A percentile compares a stretch with the other conserved stretches of the same genome.
phyloP scores from a whole-genome alignment of 2,329 filamentous ascomycete species.

The Penicillium verrucosum region DNA sequence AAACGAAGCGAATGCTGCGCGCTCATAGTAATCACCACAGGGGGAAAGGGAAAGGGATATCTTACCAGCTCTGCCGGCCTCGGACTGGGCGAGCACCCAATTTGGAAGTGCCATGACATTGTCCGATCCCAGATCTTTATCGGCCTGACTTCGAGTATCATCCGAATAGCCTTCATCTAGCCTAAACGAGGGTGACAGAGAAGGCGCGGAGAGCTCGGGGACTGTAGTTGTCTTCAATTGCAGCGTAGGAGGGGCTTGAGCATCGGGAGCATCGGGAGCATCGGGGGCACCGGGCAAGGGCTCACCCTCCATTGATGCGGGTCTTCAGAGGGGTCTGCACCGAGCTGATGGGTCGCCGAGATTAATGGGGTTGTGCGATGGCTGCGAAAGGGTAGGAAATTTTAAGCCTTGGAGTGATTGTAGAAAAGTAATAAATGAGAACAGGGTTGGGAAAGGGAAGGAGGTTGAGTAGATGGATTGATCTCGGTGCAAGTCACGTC shows the following conservation, averaged over 20 bases:
- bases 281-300: slow-evolving; percentile 17
- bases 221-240: slow-evolving; percentile 27
- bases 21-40: not conserved
- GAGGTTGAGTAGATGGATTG: slow-evolving; percentile 8
- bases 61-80: slow-evolving; percentile 56
- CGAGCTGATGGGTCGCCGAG: slow-evolving; percentile 1
- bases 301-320: slow-evolving; percentile 32
- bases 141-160: slow-evolving; percentile 55
- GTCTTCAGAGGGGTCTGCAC: slow-evolving; percentile 2
- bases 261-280: slow-evolving; percentile 17
- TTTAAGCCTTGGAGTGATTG: not conserved
- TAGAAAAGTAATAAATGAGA: not conserved
- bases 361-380: slow-evolving; percentile 1
- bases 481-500: slow-evolving; percentile 21
- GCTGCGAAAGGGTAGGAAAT: not conserved
- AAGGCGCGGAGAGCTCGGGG: slow-evolving; percentile 28
- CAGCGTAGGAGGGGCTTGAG: slow-evolving; percentile 23
- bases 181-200: slow-evolving; percentile 48
- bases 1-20: not conserved
- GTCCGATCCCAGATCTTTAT: slow-evolving; percentile 38
- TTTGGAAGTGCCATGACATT: slow-evolving; percentile 49
- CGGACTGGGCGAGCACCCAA: slow-evolving; percentile 54
- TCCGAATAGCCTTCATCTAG: slow-evolving; percentile 88
- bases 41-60: not conserved
- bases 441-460: not conserved